Base-by-base conservation (phyloP, 352 stramenopile genomes). In the Pythium guiyangense region DNA sequence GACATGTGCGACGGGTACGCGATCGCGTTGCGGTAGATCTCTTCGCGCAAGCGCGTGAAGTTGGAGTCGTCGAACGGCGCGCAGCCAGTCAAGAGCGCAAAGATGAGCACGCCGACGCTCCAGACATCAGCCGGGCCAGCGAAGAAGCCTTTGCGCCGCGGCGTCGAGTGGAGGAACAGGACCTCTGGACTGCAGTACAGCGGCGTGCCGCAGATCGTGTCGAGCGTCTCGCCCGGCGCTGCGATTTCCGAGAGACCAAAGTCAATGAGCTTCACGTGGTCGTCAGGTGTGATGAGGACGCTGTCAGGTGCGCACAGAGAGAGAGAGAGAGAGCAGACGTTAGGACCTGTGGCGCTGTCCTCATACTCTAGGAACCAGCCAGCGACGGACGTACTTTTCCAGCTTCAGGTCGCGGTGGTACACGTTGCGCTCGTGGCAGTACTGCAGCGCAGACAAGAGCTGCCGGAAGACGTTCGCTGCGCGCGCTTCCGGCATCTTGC, bases 361-460 rank as follows among this genome's bases (percentile, higher is more conserved):
- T 12, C 42, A 25, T 18, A 12, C 15, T 46, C 42, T 6, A 29
- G 10, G 18, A 45, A 45, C 12, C 42, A 46, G 6, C 12, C 11
- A 46, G 20, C 18, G 6, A 10, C 6, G 25, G 49, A 70, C 69
- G 51, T 63, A 97, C 70, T 98, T 98, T 65, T 98, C 94, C 35
- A 98, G 75, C 69, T 98, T 98, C 43, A 98, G 73, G 65, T 98
- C 94, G 48, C 94, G 89, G 73, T 98, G 94, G 65, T 90, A 97
- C 52, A 98, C 87, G 62, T 93, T 79, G 51, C 77, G 64, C 3
- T 73, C 79, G 66, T 98, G 92, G 61, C 96, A 96, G 64, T 97
- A 97, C 44, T 88, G 74, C n/a, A 98, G 71, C 34, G 90, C 86
- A n/a, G 82, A 91, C 45, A 98, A 75, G 70, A 98, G 86, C 76